phyloP scores from a whole-genome alignment of 495 filamentous ascomycete species.

The Extremus antarcticus region DNA sequence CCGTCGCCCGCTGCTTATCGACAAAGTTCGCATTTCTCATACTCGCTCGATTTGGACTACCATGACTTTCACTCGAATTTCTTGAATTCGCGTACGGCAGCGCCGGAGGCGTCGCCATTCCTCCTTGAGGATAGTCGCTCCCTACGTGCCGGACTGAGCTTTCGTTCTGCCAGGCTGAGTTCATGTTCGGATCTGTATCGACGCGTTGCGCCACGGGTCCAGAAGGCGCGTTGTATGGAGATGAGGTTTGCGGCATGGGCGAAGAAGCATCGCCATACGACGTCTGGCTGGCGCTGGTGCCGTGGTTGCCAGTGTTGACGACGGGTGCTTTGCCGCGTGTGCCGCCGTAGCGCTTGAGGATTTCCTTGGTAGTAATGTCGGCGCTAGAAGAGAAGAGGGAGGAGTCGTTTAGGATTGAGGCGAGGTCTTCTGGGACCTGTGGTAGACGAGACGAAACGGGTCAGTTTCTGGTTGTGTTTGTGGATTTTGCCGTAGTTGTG shows the following conservation, averaged over 20 bases:
- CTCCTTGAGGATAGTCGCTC: background rate
- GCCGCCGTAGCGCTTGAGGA: constrained; percentile 42
- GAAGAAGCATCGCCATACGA: constrained; percentile 4
- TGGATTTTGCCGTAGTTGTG: background rate
- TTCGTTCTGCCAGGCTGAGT: constrained; percentile 20
- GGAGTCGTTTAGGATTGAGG: constrained; percentile 72
- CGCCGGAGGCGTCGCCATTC: constrained; percentile 1
- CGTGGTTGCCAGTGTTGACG: constrained; percentile 4
- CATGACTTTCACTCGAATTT: constrained; percentile 3
- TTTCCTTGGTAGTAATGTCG: constrained; percentile 94
- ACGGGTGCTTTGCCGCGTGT: constrained; percentile 17
- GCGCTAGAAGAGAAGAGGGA: constrained; percentile 66
- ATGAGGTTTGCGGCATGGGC: background rate
- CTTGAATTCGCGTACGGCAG: constrained; percentile 11
- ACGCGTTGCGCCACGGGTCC: constrained; percentile 11
- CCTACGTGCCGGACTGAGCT: constrained; percentile 21
- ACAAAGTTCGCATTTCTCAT: constrained; percentile 5
- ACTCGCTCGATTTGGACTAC: constrained; percentile 11
- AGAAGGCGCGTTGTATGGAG: background rate
- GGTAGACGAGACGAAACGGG: background rate
- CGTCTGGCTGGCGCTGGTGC: background rate
- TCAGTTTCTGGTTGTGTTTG: background rate
- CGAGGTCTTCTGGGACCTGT: constrained; percentile 85
- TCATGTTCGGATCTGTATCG: constrained; percentile 15
- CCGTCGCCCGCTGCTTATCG: constrained; percentile 17